These are phyloP conservation scores for Madurella mycetomatis DNA, from an alignment of 2,329 filamentous ascomycete species.

Conservation along the genomic window DNA sequence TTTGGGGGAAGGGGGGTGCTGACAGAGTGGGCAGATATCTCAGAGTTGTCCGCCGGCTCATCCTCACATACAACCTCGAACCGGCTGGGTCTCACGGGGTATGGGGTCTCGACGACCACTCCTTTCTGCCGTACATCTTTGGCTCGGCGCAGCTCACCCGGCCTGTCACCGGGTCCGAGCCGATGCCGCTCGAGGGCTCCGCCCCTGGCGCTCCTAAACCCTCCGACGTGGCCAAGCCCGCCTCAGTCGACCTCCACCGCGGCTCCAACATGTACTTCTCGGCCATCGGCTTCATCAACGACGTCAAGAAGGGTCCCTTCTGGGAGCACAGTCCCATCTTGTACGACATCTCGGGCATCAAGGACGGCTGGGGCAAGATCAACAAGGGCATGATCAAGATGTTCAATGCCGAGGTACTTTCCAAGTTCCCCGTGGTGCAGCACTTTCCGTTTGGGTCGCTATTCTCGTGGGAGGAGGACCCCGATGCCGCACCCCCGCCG, in stretches of 20 bases:
- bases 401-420: constrained; percentile 94
- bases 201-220: constrained; percentile 67
- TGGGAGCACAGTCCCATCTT: constrained; percentile 96
- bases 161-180: constrained; percentile 57
- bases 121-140: constrained; percentile 89
- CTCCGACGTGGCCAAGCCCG: constrained; percentile 59
- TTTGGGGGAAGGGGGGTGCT: constrained; percentile 1
- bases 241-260: constrained; percentile 62
- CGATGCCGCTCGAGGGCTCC: constrained; percentile 76
- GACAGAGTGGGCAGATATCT: constrained; percentile 57
- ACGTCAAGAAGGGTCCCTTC: constrained; percentile 93
- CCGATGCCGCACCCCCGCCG: constrained; percentile 47
- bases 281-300: constrained; percentile 93
- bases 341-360: constrained; percentile 89
- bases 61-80: constrained; percentile 87
- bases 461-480: constrained; percentile 72
- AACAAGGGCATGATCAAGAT: constrained; percentile 99
- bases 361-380: constrained; percentile 95
- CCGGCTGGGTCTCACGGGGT: constrained; percentile 95
- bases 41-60: constrained; percentile 73
- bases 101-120: constrained; percentile 98
- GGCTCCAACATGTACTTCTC: constrained; percentile 84
- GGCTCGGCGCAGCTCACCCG: constrained; percentile 86
- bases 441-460: constrained; percentile 82
- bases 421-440: constrained; percentile 97